Base-by-base conservation (phyloP, 1,139 yeast genomes). In the Geotrichum aggregatum region DNA sequence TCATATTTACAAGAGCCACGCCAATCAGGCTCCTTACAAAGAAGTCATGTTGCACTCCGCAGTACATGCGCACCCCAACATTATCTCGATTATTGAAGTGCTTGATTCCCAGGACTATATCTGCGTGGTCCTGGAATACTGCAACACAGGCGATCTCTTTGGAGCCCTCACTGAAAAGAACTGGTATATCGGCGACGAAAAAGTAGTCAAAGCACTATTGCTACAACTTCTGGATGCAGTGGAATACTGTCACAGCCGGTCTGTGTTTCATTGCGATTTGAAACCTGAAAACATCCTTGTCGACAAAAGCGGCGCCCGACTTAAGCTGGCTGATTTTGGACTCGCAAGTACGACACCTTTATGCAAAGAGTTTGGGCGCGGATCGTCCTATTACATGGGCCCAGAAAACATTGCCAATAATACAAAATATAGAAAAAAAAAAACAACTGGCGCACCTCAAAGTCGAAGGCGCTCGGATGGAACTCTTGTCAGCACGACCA, bases 301-400 rank as follows among this genome's bases (percentile, higher is more conserved):
- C 26, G 77, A 82, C 50, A 78, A 82, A 55, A 70, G 76, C 53
- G 87, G 87, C 50, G 76, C 75, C 44, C 69, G 87, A 31, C 28
- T 51, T 13, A 77, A 80, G 21, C 69, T 89, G 44, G 91, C 92
- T 31, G 97, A 89, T 68, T 89, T 89, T 63, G 97, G 97, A 1
- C 74, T 89, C 24, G 88, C 96, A 14, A 47, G 50, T 31, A 43
- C 49, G 5, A 46, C 50, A n/a, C 47, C 49, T 11, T 7, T 51
- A 4, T 36, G 45, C 24, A 78, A 83, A 53, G 80, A 87, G 57
- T 81, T 83, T 40, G 88, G 95, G 58, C 78, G 95, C 55, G 97
- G 97, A 0, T 84, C 94, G 3, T 78, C 87, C 31, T 89, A 86
- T 67, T 89, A 89, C 70, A 89, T 89, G 96, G 87, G 96, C 0